phyloP scores from a whole-genome alignment of 345 rosid species.

The Camelina neglecta region DNA sequence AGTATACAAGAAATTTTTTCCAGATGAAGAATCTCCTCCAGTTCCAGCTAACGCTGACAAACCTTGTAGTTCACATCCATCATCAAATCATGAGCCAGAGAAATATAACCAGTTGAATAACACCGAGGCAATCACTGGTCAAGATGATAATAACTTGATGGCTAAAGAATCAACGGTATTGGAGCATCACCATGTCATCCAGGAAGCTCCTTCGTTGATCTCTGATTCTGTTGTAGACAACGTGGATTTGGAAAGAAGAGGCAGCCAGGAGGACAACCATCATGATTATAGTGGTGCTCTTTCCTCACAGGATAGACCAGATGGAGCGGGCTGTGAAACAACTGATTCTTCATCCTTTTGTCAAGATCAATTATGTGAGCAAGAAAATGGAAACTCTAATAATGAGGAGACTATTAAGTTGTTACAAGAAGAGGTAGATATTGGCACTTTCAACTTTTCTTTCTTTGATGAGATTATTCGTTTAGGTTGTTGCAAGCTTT shows the following conservation, averaged over 20 bases:
- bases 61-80: slow-evolving; percentile 41
- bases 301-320: slow-evolving; percentile 47
- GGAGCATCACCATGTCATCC: slow-evolving; percentile 38
- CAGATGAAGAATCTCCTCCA: slow-evolving; percentile 48
- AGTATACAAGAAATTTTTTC: slow-evolving; percentile 59
- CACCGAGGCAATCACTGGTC: slow-evolving; percentile 40
- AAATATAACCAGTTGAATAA: slow-evolving; percentile 38
- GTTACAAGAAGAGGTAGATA: slow-evolving; percentile 70
- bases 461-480: slow-evolving; percentile 17
- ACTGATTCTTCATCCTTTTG: slow-evolving; percentile 34
- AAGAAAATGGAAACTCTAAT: slow-evolving; percentile 38
- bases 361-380: slow-evolving; percentile 43
- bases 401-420: slow-evolving; percentile 51
- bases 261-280: slow-evolving; percentile 44
- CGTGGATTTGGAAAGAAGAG: slow-evolving; percentile 43
- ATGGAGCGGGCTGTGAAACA: slow-evolving; percentile 43
- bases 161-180: slow-evolving; percentile 37
- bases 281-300: slow-evolving; percentile 35
- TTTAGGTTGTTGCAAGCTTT: slow-evolving; percentile 12
- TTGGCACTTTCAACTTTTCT: slow-evolving; percentile 2
- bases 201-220: slow-evolving; percentile 43
- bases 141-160: slow-evolving; percentile 42
- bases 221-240: slow-evolving; percentile 41
- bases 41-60: slow-evolving; percentile 35
- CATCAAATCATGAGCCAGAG: slow-evolving; percentile 44